Evolutionary conservation across 495 filamentous ascomycete genomes (phyloP), one percentile per base, ranked within the genome.

Genomic region (Penicillium crystallinum): DNA sequence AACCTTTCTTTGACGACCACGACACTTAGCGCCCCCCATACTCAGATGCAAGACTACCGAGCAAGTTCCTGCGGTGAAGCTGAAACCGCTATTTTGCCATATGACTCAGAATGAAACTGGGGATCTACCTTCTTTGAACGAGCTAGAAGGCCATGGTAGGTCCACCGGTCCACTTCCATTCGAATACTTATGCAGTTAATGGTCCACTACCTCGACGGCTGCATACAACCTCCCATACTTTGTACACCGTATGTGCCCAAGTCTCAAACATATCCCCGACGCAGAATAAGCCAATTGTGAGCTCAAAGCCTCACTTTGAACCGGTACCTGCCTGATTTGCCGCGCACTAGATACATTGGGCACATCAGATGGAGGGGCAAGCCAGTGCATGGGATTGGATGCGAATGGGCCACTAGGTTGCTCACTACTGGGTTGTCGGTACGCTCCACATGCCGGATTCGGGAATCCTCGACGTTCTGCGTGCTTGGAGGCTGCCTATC

Each of bases 291-390:
- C 48, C 48, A 10, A 7, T 34, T 33, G 18, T 14, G 37, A 30
- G n/a, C 44, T 37, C 50, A 47, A 50, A 60, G 57, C 57, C 57
- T 60, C 57, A 60, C 57, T 60, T 56, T 59, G 31, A 44, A 31
- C 45, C 25, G 30, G 31, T 47, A 55, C 57, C 38, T 57, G 54
- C 57, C 57, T 60, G 57, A 60, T 56, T 30, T 50, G 35, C 45
- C 38, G 40, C 30, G 33, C 44, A 22, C 23, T 29, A 46, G 52
- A 21, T 45, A 49, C 48, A 52, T 55, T 58, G 56, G 56, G 56
- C 52, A 58, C 42, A 58, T 54, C 42, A 4, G 15, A 43, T 22
- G 37, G 42, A n/a, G n/a, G 31, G 23, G 15, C 7, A 27, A 27
- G 7, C 5, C 19, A 12, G 19, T 14, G 25, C 15, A 17, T 36